Evolutionary conservation across 768 basidiomycete genomes (phyloP), one percentile per base, ranked within the genome.

Genomic region (Boletales sp.): DNA sequence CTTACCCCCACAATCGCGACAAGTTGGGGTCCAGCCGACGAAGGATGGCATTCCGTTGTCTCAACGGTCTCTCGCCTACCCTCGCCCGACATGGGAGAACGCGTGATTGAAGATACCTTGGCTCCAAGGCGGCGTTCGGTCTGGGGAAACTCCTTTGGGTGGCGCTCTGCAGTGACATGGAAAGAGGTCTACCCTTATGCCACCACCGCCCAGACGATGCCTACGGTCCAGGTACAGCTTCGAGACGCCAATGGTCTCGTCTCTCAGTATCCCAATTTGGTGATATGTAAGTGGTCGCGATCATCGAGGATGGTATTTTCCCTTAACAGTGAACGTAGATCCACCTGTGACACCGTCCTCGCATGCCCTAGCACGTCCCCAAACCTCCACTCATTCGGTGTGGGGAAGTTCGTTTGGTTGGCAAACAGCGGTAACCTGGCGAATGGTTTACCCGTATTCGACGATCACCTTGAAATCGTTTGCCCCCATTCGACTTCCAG

Each of bases 11-110:
- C 29, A 13, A 55, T 59, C 11, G 45, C 15, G 34, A 83, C 83
- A 5, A 83, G 78, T 14, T 78, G 74, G 62, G 81, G 79, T 7
- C 80, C 79, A 17, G 62, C 67, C 2, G 77, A 82, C 56, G 72
- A 76, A 6, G 60, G 52, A 12, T 55, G 67, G 39, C 62, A 64
- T 47, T 73, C 71, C 15, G 69, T 60, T 6, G 51, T 61, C 21
- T 67, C 74, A 9, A 66, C 58, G 39, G 50, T 60, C 24, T 65
- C 70, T 24, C 71, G 70, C 34, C 63, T 80, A 17, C 77, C 76
- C 36, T 79, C 83, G 8, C 85, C 83, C 27, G 84, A 86, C 60
- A 59, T 81, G 27, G 82, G 75, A 11, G 66, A 71, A 50, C 77
- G 86, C 30, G 72, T 78, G 64, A 11, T 58, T 14, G 56, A 61